A percentile compares a stretch with the other conserved stretches of the same genome.
Evolutionary conservation across 2,329 filamentous ascomycete species (phyloP).

Genomic region (Talaromyces amestolkiae): DNA sequence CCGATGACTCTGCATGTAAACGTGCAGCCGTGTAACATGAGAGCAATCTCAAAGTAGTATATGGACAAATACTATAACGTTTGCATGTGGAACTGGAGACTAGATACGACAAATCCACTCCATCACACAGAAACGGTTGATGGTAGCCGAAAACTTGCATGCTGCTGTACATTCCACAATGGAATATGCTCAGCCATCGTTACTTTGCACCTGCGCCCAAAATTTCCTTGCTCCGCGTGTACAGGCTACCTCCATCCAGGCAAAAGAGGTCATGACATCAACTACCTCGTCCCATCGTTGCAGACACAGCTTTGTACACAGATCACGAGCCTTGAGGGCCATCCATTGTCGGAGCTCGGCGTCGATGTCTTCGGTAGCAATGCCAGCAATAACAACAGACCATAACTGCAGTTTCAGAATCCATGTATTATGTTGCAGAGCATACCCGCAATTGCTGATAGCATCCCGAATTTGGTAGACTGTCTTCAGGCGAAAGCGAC

Average conservation of each 20-base stretch:
- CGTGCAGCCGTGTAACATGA: background rate
- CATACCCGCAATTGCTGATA: background rate
- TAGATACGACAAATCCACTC: background rate
- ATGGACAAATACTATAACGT: background rate
- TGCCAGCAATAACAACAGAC: slow-evolving; percentile 19
- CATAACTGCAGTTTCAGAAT: slow-evolving; percentile 17
- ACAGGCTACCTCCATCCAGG: slow-evolving; percentile 19
- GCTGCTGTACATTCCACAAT: background rate
- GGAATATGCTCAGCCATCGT: background rate
- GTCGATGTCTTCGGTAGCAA: slow-evolving; percentile 19
- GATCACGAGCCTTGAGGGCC: slow-evolving; percentile 11
- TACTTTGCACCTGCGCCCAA: slow-evolving; percentile 13
- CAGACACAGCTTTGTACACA: slow-evolving; percentile 11
- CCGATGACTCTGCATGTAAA: background rate
- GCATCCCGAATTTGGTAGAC: slow-evolving; percentile 8
- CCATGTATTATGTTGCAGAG: slow-evolving; percentile 1
- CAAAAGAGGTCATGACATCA: slow-evolving; percentile 18
- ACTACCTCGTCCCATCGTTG: slow-evolving; percentile 9
- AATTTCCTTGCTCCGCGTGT: slow-evolving; percentile 13
- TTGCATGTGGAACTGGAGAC: background rate
- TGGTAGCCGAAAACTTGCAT: background rate
- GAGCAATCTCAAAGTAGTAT: background rate
- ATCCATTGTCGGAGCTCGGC: slow-evolving; percentile 12
- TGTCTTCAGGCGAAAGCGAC: slow-evolving; percentile 11
- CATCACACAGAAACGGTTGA: background rate